A percentile compares a stretch with the other conserved stretches of the same genome.
Conservation (phyloP, 345 rosid genomes). For the Aquilaria malaccensis region DNA sequence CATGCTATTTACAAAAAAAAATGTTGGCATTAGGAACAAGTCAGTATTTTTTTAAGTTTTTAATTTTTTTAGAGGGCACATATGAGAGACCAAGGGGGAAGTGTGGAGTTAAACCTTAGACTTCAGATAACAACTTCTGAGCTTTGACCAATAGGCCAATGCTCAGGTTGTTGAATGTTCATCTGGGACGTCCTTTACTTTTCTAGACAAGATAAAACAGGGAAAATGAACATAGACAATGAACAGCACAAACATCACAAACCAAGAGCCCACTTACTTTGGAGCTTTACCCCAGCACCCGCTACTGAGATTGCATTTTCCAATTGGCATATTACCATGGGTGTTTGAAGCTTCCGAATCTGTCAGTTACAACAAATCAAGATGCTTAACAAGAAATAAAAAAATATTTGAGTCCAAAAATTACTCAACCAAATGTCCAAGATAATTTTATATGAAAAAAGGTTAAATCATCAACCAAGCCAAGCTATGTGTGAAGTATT, state of each 20-base stretch:
- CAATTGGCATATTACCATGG: constrained; percentile 7
- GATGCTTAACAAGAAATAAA: background rate
- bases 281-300: constrained; percentile 8
- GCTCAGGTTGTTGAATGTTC: no score
- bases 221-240: no score
- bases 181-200: background rate
- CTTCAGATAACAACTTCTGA: background rate
- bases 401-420: background rate
- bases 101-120: background rate
- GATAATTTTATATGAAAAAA: background rate
- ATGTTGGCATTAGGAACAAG: no score
- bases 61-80: no score
- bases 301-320: constrained; percentile 11
- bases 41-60: no score
- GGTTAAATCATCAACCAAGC: background rate
- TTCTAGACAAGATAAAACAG: background rate
- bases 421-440: background rate
- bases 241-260: background rate
- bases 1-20: no score
- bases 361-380: background rate
- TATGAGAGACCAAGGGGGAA: no score
- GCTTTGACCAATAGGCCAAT: background rate
- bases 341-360: constrained; percentile 9
- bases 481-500: background rate
- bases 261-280: constrained; percentile 27